A percentile compares a stretch with the other conserved stretches of the same genome.
These are phyloP conservation scores for Exophiala alcalophila DNA, from an alignment of 2,329 filamentous ascomycete genomes.

Conservation along the genomic window DNA sequence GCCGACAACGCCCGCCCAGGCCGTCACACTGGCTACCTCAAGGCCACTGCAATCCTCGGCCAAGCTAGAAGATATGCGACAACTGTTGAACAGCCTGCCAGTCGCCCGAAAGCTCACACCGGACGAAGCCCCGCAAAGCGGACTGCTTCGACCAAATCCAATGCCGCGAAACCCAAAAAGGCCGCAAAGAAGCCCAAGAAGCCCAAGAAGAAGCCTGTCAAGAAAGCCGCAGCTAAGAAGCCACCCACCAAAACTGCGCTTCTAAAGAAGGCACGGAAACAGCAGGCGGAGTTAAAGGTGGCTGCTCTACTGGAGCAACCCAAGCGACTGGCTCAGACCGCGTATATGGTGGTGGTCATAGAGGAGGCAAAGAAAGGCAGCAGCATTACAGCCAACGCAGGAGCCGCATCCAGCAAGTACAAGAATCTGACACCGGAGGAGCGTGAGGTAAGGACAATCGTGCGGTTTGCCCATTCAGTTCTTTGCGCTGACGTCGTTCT, in stretches of 20 bases:
- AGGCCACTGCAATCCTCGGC: constrained; percentile 27
- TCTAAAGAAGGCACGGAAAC: constrained; percentile 30
- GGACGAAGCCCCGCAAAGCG: constrained; percentile 32
- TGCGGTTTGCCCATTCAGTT: too few species aligned
- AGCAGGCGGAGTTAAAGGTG: constrained; percentile 10
- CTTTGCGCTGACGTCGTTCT: constrained; percentile 8
- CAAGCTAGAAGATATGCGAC: constrained; percentile 34
- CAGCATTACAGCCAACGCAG: constrained; percentile 7
- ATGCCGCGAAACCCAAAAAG: constrained; percentile 16
- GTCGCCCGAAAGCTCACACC: constrained; percentile 34
- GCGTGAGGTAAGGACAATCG: constrained; percentile 36
- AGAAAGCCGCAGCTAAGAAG: constrained; percentile 33
- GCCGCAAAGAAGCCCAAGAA: constrained; percentile 25
- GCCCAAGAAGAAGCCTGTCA: constrained; percentile 29
- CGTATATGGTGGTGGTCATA: constrained; percentile 30
- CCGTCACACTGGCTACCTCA: constrained; percentile 2
- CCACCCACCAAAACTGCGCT: constrained; percentile 29
- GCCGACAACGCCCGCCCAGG: constrained; percentile 22
- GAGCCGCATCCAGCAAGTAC: constrained; percentile 32
- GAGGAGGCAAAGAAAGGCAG: constrained; percentile 19
- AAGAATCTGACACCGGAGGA: constrained; percentile 36
- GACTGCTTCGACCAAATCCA: constrained; percentile 23
- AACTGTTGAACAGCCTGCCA: constrained; percentile 29
- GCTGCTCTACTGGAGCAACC: constrained; percentile 32
- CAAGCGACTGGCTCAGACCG: constrained; percentile 34